Conservation (phyloP, 305 asterid genomes). For the Fraxinus latifolia region DNA sequence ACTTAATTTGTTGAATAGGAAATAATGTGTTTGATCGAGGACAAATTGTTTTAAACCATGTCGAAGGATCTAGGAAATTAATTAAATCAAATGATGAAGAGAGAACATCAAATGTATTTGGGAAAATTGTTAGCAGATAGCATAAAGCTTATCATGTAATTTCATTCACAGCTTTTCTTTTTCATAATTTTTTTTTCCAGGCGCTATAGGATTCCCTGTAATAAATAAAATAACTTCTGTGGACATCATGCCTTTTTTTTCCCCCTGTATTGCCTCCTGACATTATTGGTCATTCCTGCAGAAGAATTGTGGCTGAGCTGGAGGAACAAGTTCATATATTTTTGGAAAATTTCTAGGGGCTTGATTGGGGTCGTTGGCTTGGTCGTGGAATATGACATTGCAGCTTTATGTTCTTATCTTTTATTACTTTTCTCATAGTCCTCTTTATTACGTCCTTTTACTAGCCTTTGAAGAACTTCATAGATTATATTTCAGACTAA, state of each 20-base stretch:
- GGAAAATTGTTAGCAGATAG: background rate
- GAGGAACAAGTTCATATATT: slow-evolving; percentile 16
- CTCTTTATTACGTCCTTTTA: slow-evolving; percentile 17
- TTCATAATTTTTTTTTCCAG: background rate
- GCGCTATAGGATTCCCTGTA: background rate
- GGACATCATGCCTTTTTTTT: background rate
- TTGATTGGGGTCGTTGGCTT: slow-evolving; percentile 17
- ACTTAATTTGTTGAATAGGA: background rate
- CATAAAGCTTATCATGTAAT: background rate
- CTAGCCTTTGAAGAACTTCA: slow-evolving; percentile 14
- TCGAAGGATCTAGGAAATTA: background rate
- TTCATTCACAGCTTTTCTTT: background rate
- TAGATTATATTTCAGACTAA: slow-evolving; percentile 6
- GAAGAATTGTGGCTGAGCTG: slow-evolving; percentile 26
- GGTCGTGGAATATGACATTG: slow-evolving; percentile 13
- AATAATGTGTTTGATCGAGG: background rate
- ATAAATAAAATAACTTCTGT: background rate
- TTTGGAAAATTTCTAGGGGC: slow-evolving; percentile 20
- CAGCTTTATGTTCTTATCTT: slow-evolving; percentile 9
- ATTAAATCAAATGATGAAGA: background rate
- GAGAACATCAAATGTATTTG: background rate
- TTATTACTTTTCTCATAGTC: slow-evolving; percentile 18
- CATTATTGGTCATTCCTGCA: slow-evolving; percentile 33
- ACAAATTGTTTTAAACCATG: background rate
- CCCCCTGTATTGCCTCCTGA: background rate